Evolutionary conservation across 768 basidiomycete species (phyloP).

Genomic region (Trametes punicea): DNA sequence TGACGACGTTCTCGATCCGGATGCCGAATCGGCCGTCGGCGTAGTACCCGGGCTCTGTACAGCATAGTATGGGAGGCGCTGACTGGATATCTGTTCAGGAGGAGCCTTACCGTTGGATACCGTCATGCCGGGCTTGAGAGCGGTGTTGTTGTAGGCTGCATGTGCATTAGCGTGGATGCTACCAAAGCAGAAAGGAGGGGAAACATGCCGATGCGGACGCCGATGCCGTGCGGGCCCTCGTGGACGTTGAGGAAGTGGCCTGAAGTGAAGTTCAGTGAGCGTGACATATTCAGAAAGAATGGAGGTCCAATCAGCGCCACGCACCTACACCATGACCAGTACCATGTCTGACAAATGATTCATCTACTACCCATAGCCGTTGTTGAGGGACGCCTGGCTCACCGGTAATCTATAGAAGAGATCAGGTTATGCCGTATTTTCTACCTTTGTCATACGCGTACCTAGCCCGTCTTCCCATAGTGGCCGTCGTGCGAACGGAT

Average conservation of each 20-base stretch:
- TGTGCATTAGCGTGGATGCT: background rate
- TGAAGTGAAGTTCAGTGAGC: conserved; percentile 1
- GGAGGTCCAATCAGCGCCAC: background rate
- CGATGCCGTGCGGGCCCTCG: conserved; percentile 72
- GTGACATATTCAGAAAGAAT: background rate
- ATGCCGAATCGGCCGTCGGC: conserved; percentile 89
- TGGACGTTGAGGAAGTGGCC: conserved; percentile 92
- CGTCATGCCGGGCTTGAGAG: conserved; percentile 83
- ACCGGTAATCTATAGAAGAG: conserved; percentile 53
- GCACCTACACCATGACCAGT: conserved; percentile 88
- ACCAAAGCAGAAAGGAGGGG: background rate
- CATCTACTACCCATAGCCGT: background rate
- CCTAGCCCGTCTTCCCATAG: conserved; percentile 89
- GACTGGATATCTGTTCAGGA: background rate
- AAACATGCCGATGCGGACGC: conserved; percentile 44
- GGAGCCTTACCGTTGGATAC: conserved; percentile 68
- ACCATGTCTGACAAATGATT: conserved; percentile 58
- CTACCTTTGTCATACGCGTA: conserved; percentile 30
- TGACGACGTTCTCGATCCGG: conserved; percentile 86
- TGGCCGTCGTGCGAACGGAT: conserved; percentile 73
- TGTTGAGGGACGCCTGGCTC: background rate
- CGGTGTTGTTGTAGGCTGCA: conserved; percentile 61
- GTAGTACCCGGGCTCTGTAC: conserved; percentile 84
- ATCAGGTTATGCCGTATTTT: background rate
- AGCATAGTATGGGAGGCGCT: background rate